Evolutionary conservation across 139 green algal species (phyloP).

Genomic region (Asterochloris erici): DNA sequence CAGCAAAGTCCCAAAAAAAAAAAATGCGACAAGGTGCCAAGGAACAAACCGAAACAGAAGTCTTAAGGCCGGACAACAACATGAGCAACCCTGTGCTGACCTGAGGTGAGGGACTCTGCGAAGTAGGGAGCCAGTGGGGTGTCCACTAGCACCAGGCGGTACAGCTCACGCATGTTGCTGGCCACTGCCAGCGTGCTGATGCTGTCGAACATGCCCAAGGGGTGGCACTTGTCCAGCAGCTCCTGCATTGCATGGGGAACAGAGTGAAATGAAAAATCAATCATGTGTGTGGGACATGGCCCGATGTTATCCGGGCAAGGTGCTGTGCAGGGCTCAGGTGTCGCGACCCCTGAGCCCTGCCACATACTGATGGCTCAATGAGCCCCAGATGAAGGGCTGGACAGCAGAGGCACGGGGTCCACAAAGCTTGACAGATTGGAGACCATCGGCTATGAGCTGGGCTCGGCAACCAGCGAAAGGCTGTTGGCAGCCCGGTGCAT

Average conservation of each 20-base stretch:
- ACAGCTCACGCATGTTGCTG: constrained; percentile 95
- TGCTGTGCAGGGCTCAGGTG: too few species aligned
- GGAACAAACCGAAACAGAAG: too few species aligned
- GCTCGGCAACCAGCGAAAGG: not conserved
- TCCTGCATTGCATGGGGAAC: constrained; percentile 57
- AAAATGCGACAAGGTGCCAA: too few species aligned
- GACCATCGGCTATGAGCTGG: not conserved
- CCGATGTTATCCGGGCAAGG: too few species aligned
- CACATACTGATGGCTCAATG: too few species aligned
- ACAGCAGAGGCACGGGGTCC: too few species aligned
- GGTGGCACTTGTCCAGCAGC: constrained; percentile 97
- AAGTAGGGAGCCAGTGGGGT: constrained; percentile 95
- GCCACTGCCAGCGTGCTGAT: constrained; percentile 95
- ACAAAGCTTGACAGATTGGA: too few species aligned
- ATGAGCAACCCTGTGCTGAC: not conserved
- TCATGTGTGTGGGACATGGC: too few species aligned
- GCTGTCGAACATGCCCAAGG: constrained; percentile 96
- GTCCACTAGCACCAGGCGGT: constrained; percentile 94
- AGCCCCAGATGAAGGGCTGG: too few species aligned
- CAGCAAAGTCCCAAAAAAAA: too few species aligned
- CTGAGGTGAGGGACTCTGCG: constrained; percentile 33
- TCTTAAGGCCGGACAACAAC: too few species aligned
- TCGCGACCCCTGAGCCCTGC: too few species aligned
- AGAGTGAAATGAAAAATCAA: not conserved
- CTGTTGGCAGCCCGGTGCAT: not conserved